Conservation (phyloP, 75 land plant genomes). For the Pseudotsuga menziesii region DNA sequence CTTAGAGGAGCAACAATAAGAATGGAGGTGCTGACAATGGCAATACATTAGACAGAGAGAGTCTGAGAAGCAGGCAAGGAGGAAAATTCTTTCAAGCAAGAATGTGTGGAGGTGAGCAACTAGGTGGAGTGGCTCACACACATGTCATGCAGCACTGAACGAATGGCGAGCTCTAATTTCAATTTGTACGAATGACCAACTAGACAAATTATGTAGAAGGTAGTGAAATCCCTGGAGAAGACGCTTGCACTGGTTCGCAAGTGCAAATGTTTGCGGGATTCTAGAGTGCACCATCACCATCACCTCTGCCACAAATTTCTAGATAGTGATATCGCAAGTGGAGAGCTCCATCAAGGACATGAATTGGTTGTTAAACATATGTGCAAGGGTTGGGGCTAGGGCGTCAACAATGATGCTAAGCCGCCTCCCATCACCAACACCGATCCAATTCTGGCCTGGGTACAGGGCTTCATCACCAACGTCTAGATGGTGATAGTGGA, state of each 20-base stretch:
- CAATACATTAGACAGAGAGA: slow-evolving; percentile 52
- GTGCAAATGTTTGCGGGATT: slow-evolving; percentile 46
- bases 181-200: slow-evolving; percentile 62
- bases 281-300: slow-evolving; percentile 57
- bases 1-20: too few species aligned
- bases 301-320: slow-evolving; percentile 53
- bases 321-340: slow-evolving; percentile 30
- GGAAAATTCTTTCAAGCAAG: slow-evolving; percentile 58
- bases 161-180: slow-evolving; percentile 18
- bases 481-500: too few species aligned
- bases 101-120: slow-evolving; percentile 52
- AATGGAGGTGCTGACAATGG: slow-evolving; percentile 41
- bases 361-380: slow-evolving; percentile 60
- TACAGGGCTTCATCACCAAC: slow-evolving; percentile 47
- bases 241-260: slow-evolving; percentile 55
- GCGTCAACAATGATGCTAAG: slow-evolving; percentile 19
- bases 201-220: slow-evolving; percentile 54
- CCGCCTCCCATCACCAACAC: slow-evolving; percentile 77
- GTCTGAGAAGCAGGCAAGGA: slow-evolving; percentile 43
- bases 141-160: slow-evolving; percentile 36
- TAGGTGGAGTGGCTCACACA: slow-evolving; percentile 37
- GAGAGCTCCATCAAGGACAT: slow-evolving; percentile 63
- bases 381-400: background rate
- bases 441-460: slow-evolving; percentile 69
- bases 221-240: slow-evolving; percentile 40